Percentiles rank a stretch among this genome's conserved stretches.
phyloP scores from a whole-genome alignment of 139 green algal species.

The Chlorella sp. region DNA sequence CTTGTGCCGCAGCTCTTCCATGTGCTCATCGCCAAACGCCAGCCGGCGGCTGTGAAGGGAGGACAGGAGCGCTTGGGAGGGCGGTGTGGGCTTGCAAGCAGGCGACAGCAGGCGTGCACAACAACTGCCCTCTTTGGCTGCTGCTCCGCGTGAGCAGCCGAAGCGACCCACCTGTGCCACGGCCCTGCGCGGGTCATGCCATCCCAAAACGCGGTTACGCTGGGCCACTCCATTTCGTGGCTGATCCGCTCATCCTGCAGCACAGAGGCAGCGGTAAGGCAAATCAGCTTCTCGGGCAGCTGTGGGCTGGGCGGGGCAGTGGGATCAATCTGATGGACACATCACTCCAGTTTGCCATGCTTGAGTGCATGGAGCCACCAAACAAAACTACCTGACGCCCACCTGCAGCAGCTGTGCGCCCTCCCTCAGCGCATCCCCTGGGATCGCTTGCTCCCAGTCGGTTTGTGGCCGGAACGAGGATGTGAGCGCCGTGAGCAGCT shows the following conservation, averaged over 20 bases:
- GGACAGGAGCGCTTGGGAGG: not conserved
- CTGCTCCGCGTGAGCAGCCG: too few relatives aligned
- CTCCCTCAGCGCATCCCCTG: not conserved
- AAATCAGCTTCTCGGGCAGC: too few relatives aligned
- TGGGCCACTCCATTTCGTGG: slow-evolving; percentile 27
- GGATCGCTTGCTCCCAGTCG: slow-evolving; percentile 29
- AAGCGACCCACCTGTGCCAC: slow-evolving; percentile 17
- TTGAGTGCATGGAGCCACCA: too few relatives aligned
- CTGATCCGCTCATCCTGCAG: slow-evolving; percentile 2
- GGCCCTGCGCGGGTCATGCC: slow-evolving; percentile 16
- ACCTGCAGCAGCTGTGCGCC: slow-evolving; percentile 10
- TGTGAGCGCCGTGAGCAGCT: slow-evolving; percentile 31
- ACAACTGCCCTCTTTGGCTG: not conserved
- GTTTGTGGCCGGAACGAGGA: not conserved
- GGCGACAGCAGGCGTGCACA: not conserved
- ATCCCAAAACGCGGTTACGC: slow-evolving; percentile 21
- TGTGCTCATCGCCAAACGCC: slow-evolving; percentile 18
- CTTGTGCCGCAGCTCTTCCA: slow-evolving; percentile 12
- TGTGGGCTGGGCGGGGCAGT: too few relatives aligned
- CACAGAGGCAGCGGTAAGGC: not conserved
- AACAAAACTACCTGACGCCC: not conserved
- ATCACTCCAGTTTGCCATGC: too few relatives aligned
- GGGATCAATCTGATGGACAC: too few relatives aligned
- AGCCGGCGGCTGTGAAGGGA: slow-evolving; percentile 6
- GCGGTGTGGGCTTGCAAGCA: not conserved